A percentile compares a stretch with the other conserved stretches of the same genome.
Evolutionary conservation across 2,329 filamentous ascomycete genomes (phyloP).

Genomic region (Exophiala viscosa): DNA sequence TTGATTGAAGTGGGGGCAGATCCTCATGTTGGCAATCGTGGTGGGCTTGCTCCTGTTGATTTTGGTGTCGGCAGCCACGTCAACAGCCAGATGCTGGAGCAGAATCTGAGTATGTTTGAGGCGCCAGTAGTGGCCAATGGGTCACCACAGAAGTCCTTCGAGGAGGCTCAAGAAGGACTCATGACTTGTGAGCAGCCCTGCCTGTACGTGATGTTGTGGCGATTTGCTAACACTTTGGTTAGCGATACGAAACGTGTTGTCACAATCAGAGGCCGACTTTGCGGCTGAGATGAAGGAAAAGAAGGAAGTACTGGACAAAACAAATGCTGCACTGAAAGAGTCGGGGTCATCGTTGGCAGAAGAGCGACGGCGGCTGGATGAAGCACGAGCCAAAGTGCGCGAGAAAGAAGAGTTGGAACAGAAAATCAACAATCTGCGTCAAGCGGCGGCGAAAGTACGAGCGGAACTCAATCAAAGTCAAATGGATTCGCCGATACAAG

Average conservation of each 20-base stretch:
- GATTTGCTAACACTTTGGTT: constrained; percentile 38
- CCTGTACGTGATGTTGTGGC: too few relatives aligned
- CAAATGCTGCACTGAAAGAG: constrained; percentile 76
- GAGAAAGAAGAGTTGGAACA: constrained; percentile 62
- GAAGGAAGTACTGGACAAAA: constrained; percentile 74
- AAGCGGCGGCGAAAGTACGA: constrained; percentile 69
- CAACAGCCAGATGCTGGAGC: constrained; percentile 43
- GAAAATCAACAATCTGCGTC: constrained; percentile 73
- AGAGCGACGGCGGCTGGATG: constrained; percentile 69
- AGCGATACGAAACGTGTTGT: constrained; percentile 80
- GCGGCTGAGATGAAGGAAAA: constrained; percentile 77
- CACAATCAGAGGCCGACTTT: constrained; percentile 73
- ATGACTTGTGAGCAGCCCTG: constrained; percentile 39
- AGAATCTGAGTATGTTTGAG: constrained; percentile 44
- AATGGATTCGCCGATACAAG: constrained; percentile 34
- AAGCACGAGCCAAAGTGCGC: constrained; percentile 63
- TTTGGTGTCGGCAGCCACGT: constrained; percentile 76
- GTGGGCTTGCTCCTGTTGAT: constrained; percentile 83
- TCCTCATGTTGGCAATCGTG: constrained; percentile 84
- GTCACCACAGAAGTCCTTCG: constrained; percentile 42
- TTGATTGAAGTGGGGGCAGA: constrained; percentile 92
- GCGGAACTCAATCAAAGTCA: constrained; percentile 44
- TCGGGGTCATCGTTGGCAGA: constrained; percentile 75
- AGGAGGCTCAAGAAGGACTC: constrained; percentile 45
- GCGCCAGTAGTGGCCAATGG: constrained; percentile 32